Evolutionary conservation across 441 rosid species (phyloP).

Genomic region (Erysimum cheiri): DNA sequence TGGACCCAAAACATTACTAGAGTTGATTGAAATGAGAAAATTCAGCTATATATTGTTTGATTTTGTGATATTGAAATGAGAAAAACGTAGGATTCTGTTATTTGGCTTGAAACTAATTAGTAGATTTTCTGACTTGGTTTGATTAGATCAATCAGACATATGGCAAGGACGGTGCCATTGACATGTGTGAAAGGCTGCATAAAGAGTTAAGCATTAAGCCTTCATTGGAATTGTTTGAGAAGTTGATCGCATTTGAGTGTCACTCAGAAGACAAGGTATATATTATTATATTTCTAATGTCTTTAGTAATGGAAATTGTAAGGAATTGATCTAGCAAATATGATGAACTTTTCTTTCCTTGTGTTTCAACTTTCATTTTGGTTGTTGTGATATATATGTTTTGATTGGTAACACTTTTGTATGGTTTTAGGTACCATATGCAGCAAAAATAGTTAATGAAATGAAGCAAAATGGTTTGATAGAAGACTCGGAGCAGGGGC

Average conservation of each 20-base stretch:
- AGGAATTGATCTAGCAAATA: neutral
- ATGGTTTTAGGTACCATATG: neutral
- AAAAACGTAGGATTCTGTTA: neutral
- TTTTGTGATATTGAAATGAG: neutral
- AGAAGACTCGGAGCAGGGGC: neutral
- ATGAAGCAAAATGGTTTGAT: neutral
- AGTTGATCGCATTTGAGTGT: neutral
- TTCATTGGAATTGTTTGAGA: neutral
- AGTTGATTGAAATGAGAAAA: neutral
- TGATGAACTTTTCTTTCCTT: neutral
- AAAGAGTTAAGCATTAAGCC: neutral
- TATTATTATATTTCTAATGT: neutral
- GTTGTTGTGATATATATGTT: neutral
- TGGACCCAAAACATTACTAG: neutral
- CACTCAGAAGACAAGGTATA: neutral
- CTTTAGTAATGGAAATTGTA: neutral
- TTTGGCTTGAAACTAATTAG: neutral
- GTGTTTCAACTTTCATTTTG: neutral
- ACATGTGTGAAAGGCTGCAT: neutral
- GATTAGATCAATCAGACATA: neutral
- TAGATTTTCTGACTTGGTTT: neutral
- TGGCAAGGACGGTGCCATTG: neutral
- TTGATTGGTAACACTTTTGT: constrained; percentile 5
- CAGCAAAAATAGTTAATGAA: neutral
- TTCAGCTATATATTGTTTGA: neutral